phyloP scores from a whole-genome alignment of 2,329 filamentous ascomycete genomes.

The Claviceps paspali region DNA sequence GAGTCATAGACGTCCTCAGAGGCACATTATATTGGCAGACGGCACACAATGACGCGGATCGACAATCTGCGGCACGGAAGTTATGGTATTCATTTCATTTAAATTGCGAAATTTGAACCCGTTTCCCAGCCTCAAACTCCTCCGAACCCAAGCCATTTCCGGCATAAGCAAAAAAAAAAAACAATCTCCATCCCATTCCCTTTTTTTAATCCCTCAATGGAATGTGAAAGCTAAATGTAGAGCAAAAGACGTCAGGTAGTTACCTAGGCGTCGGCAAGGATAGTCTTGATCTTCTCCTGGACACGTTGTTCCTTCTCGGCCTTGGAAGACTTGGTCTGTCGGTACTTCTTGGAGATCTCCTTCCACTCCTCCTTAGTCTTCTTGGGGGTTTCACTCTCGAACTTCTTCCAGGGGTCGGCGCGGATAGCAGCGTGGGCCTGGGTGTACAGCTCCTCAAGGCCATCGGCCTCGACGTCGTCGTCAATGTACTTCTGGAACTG shows the following conservation, averaged over 20 bases:
- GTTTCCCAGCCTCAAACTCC: constrained; percentile 26
- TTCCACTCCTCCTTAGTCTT: constrained; percentile 98
- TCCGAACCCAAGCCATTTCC: constrained; percentile 20
- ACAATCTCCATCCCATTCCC: too few relatives aligned
- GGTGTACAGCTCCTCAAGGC: constrained; percentile 88
- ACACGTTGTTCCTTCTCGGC: constrained; percentile 71
- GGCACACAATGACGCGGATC: neutral
- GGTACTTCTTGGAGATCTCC: constrained; percentile 86
- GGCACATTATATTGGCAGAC: too few relatives aligned
- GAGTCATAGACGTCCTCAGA: too few relatives aligned
- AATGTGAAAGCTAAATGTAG: neutral
- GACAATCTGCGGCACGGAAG: constrained; percentile 2
- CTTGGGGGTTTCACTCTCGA: constrained; percentile 57
- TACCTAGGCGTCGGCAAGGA: constrained; percentile 41
- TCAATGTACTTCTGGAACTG: constrained; percentile 99
- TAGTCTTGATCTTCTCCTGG: constrained; percentile 79
- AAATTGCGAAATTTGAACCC: constrained; percentile 18
- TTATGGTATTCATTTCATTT: constrained; percentile 24
- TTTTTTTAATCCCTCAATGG: too few relatives aligned
- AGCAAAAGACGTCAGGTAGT: too few relatives aligned
- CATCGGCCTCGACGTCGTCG: constrained; percentile 89
- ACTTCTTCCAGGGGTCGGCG: constrained; percentile 96
- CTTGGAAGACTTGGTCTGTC: constrained; percentile 59
- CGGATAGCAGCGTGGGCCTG: constrained; percentile 95
- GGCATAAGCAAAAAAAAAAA: constrained; percentile 1